Evolutionary conservation across 1,284 basidiomycete species (phyloP).

Genomic region (Leccinum idahoense): DNA sequence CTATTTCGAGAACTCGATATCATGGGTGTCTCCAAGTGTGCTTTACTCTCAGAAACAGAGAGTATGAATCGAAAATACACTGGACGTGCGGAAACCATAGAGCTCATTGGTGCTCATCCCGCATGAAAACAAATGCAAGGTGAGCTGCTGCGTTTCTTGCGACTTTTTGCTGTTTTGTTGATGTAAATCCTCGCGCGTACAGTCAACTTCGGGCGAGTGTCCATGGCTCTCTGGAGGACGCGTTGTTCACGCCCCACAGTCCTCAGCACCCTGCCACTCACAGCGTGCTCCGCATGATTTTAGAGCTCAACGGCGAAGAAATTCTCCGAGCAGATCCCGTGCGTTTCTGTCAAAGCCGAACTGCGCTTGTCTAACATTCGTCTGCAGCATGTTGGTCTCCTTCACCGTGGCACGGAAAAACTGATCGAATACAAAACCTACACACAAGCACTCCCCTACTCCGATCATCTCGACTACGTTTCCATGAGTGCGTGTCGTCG

Average conservation of each 20-base stretch:
- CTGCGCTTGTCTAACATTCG: conserved; percentile 1
- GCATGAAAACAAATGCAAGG: too few relatives aligned
- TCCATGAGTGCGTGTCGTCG: conserved; percentile 79
- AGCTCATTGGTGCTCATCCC: too few relatives aligned
- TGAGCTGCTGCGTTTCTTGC: neutral
- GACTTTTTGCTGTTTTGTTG: conserved; percentile 4
- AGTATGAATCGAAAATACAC: too few relatives aligned
- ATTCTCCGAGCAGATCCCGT: conserved; percentile 89
- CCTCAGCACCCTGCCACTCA: conserved; percentile 99
- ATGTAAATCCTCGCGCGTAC: conserved; percentile 5
- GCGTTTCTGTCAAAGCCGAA: conserved; percentile 26
- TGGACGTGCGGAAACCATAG: too few relatives aligned
- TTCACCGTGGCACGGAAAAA: conserved; percentile 98
- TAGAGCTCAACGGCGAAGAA: conserved; percentile 97
- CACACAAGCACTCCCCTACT: conserved; percentile 97
- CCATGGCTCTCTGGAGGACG: neutral
- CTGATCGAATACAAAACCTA: conserved; percentile 99
- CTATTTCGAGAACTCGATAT: too few relatives aligned
- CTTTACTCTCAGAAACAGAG: too few relatives aligned
- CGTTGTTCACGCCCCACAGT: conserved; percentile 32
- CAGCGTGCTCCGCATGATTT: conserved; percentile 95
- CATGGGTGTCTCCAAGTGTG: too few relatives aligned
- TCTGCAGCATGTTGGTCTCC: conserved; percentile 84
- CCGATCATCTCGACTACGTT: conserved; percentile 98
- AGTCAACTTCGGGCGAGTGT: conserved; percentile 85